Conservation (phyloP, 495 filamentous ascomycete genomes). For the Neurospora sp. region DNA sequence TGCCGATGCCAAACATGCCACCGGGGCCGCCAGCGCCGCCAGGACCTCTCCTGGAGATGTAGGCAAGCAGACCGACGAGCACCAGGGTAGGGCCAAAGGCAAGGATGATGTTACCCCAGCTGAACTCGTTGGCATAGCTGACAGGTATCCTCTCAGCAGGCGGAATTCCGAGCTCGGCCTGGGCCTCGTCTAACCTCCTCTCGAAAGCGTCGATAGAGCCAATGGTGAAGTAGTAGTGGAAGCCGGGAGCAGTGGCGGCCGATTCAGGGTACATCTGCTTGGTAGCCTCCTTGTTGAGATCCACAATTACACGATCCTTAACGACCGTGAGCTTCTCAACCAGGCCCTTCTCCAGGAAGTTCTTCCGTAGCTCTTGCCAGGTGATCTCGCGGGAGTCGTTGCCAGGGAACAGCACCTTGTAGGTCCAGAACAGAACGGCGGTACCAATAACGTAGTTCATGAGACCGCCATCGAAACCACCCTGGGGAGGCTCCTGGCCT, state of each 20-base stretch:
- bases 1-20: slow-evolving; percentile 89
- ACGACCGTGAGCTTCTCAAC: slow-evolving; percentile 87
- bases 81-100: slow-evolving; percentile 80
- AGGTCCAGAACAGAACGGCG: slow-evolving; percentile 12
- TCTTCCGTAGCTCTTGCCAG: slow-evolving; percentile 89
- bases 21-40: slow-evolving; percentile 49
- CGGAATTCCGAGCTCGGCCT: slow-evolving; percentile 77
- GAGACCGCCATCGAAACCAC: slow-evolving; percentile 3
- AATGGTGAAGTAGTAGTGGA: slow-evolving; percentile 90
- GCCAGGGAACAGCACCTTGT: slow-evolving; percentile 11
- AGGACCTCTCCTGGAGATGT: slow-evolving; percentile 53
- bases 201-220: slow-evolving; percentile 93
- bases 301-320: slow-evolving; percentile 62
- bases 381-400: slow-evolving; percentile 61
- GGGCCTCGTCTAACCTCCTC: slow-evolving; percentile 73
- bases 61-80: slow-evolving; percentile 72
- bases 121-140: slow-evolving; percentile 68
- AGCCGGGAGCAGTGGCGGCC: slow-evolving; percentile 53
- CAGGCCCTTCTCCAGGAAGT: slow-evolving; percentile 89
- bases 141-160: slow-evolving; percentile 80
- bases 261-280: slow-evolving; percentile 74
- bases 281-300: slow-evolving; percentile 74
- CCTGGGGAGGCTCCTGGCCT: not conserved
- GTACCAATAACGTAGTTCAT: slow-evolving; percentile 6
- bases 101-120: slow-evolving; percentile 52